These are phyloP conservation scores for Jatropha podagrica DNA, from an alignment of 441 rosid species.

Conservation along the genomic window DNA sequence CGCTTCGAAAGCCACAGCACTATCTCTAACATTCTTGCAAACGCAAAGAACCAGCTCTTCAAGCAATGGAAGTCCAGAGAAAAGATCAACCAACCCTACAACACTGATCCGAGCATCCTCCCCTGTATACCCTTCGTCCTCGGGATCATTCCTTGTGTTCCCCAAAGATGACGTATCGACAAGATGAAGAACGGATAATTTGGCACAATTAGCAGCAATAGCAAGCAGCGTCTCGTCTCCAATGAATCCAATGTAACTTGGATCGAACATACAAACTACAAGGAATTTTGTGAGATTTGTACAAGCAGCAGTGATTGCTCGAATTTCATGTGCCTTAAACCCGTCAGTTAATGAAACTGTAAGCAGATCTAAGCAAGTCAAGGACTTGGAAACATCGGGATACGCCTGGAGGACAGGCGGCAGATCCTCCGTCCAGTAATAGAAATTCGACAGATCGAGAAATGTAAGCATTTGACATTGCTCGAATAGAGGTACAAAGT, in stretches of 20 bases:
- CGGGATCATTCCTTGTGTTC: slow-evolving; percentile 45
- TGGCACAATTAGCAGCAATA: slow-evolving; percentile 59
- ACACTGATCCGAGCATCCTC: slow-evolving; percentile 60
- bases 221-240: slow-evolving; percentile 71
- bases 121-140: slow-evolving; percentile 38
- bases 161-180: slow-evolving; percentile 57
- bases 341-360: slow-evolving; percentile 72
- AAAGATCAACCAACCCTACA: slow-evolving; percentile 47
- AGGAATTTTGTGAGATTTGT: slow-evolving; percentile 53
- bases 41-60: slow-evolving; percentile 73
- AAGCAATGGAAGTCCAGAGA: slow-evolving; percentile 47
- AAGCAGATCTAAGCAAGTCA: slow-evolving; percentile 58
- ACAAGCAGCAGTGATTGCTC: slow-evolving; percentile 55
- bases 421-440: slow-evolving; percentile 89
- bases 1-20: slow-evolving; percentile 53
- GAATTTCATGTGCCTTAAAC: slow-evolving; percentile 66
- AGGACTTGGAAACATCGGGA: slow-evolving; percentile 43
- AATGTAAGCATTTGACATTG: slow-evolving; percentile 43
- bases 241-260: slow-evolving; percentile 64
- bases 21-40: slow-evolving; percentile 61
- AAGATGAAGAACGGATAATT: slow-evolving; percentile 56
- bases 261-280: slow-evolving; percentile 83
- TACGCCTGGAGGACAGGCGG: slow-evolving; percentile 65
- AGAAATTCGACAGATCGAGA: slow-evolving; percentile 74
- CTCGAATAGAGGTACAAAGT: slow-evolving; percentile 49